phyloP scores from a whole-genome alignment of 306 rosid species.

The Malus sylvestris region DNA sequence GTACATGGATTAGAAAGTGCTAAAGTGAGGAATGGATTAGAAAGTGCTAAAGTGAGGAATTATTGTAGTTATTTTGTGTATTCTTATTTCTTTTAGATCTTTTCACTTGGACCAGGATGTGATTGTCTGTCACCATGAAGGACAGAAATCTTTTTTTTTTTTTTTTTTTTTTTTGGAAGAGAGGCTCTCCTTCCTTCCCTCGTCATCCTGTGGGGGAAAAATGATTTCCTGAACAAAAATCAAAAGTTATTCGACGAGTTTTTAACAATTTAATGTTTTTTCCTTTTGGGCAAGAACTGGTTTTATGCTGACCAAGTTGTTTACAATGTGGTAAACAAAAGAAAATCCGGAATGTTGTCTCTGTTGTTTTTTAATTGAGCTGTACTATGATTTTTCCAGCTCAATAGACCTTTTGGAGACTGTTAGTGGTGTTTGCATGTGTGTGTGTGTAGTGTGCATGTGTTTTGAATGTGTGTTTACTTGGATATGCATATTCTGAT shows the following conservation, averaged over 20 bases:
- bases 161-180: background rate
- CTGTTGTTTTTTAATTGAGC: background rate
- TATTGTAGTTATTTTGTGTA: too few species aligned
- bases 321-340: background rate
- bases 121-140: background rate
- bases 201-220: background rate
- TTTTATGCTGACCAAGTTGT: background rate
- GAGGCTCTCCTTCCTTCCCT: background rate
- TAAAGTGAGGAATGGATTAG: background rate
- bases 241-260: background rate
- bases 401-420: background rate
- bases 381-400: background rate
- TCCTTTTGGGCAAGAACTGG: background rate
- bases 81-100: background rate
- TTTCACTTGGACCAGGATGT: background rate
- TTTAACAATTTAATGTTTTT: background rate
- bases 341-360: background rate
- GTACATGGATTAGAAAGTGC: background rate
- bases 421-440: too few species aligned
- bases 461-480: background rate
- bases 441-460: background rate
- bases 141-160: background rate
- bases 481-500: background rate
- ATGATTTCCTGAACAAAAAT: background rate
- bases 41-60: too few species aligned